phyloP scores from a whole-genome alignment of 2,329 filamentous ascomycete species.

The Conoideocrella luteorostrata region DNA sequence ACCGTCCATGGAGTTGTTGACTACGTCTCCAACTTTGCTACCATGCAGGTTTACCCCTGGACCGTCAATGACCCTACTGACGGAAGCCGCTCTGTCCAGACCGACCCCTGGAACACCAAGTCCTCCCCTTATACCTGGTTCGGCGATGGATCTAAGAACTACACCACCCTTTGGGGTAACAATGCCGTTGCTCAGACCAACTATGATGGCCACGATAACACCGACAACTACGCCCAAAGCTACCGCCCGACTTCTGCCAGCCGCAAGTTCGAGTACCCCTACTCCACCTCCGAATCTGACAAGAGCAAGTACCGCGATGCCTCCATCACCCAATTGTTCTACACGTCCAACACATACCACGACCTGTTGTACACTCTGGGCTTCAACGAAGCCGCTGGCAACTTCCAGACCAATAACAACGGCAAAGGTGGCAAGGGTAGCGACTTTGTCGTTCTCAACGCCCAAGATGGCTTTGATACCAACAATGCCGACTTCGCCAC shows the following conservation, averaged over 20 bases:
- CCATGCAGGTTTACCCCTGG: slow-evolving; percentile 52
- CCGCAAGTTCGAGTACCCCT: slow-evolving; percentile 43
- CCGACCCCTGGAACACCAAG: slow-evolving; percentile 40
- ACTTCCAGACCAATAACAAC: slow-evolving; percentile 54
- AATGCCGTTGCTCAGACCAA: slow-evolving; percentile 48
- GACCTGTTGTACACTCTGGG: slow-evolving; percentile 52
- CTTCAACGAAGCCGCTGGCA: slow-evolving; percentile 52
- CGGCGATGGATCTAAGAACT: slow-evolving; percentile 38
- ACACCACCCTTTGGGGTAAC: slow-evolving; percentile 51
- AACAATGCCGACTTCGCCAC: slow-evolving; percentile 56
- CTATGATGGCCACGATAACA: slow-evolving; percentile 36
- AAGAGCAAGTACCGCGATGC: slow-evolving; percentile 43
- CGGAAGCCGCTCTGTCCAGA: slow-evolving; percentile 35
- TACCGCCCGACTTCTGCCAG: slow-evolving; percentile 39
- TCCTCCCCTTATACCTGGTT: slow-evolving; percentile 50
- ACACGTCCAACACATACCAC: slow-evolving; percentile 53
- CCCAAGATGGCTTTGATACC: slow-evolving; percentile 47
- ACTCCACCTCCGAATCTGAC: slow-evolving; percentile 25
- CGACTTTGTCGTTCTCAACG: slow-evolving; percentile 49
- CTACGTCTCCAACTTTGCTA: slow-evolving; percentile 47
- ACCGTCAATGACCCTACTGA: slow-evolving; percentile 47
- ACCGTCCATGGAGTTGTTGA: slow-evolving; percentile 48
- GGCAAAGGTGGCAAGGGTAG: slow-evolving; percentile 42
- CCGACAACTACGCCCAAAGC: slow-evolving; percentile 24
- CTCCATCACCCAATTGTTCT: slow-evolving; percentile 54